Evolutionary conservation across 768 basidiomycete genomes (phyloP), one percentile per base, ranked within the genome.

Genomic region (Calocera viscosa): DNA sequence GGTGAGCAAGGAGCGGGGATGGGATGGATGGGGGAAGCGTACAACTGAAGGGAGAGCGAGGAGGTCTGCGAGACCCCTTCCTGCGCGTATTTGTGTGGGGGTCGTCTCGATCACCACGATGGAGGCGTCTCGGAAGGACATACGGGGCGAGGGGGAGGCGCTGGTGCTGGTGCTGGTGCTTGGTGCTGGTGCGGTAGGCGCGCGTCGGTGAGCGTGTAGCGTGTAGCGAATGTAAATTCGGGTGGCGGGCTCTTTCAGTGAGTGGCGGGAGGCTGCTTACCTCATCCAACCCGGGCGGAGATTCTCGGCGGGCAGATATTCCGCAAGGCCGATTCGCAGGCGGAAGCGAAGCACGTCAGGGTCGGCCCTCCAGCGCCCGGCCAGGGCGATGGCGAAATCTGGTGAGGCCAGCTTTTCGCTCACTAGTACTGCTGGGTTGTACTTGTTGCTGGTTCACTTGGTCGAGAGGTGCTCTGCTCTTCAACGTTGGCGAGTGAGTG

Each of bases 31-130:
- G 7, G 40, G 39, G 32, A 17, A n/a, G 82, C 90, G 68, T 71
- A 94, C 91, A 63, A 92, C 78, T 11, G 84, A 76, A n/a, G 92
- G 91, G 1, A 82, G 81, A 70, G 82, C 86, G 49, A 95, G 79
- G 16, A 94, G 83, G 65, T 94, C 93, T 67, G 86, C 80, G 1
- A 94, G 80, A 33, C 93, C 92, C 28, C 90, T 78, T 10, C 89
- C 88, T 49, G 88, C 91, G 40, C 88, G 83, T 63, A 94, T 77
- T 53, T 80, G 74, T 2, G 88, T 87, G 64, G 87, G 80, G 65
- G 85, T 82, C 14, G 86, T 87, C 76, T 94, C 93, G 73, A 95
- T 83, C 75, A 94, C 79, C 68, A 93, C 82, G 49, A 92, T 82
- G 64, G 83, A 86, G 63, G 89, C 83, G 76, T 94, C 91, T 74